Base-by-base conservation (phyloP, 176 grass and related monocot genomes). In the Oryza rufipogon region DNA sequence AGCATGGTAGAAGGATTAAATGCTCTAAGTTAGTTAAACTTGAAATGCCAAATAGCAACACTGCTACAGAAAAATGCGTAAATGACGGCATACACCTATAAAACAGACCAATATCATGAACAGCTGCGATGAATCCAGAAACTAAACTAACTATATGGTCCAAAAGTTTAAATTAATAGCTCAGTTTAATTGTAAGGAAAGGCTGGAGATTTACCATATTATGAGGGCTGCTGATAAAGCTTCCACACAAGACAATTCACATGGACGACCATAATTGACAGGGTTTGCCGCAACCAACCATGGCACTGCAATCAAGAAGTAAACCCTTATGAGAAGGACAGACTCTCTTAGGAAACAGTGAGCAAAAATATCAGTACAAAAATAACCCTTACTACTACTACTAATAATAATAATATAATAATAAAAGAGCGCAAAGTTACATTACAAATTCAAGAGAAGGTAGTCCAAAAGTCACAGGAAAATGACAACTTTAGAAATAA, bases 201-300 rank as follows among this genome's bases (percentile, higher is more conserved):
- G 26, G 68, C 36, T 32, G 33, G 23, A 84, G 76, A 48, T 74
- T 54, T 95, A 98, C 96, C 96, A 98, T 80, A 98, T 98, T 90
- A 95, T 95, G 46, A 98, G 89, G 68, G 96, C 96, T 20, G 96
- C 96, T 49, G 96, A 98, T 64, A 98, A 87, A 85, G 96, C 96
- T 91, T 98, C 96, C 64, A 98, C 96, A 87, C 96, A 98, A 32
- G 96, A 98, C 78, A 98, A 77, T 71, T 98, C 81, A 78, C 96
- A 98, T 88, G 96, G 96, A 11, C 87, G 93, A 3, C 96, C 96
- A 85, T 95, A 98, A 87, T 98, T 98, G 61, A 98, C 96, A 76
- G 96, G 96, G 77, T 98, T 98, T 81, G 96, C 96, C 77, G 96
- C 96, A 77, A 98, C 96, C 83, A 98, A 92, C 96, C 96, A 98